Conservation (phyloP, 1,284 basidiomycete genomes). For the Ustilago loliicola region DNA sequence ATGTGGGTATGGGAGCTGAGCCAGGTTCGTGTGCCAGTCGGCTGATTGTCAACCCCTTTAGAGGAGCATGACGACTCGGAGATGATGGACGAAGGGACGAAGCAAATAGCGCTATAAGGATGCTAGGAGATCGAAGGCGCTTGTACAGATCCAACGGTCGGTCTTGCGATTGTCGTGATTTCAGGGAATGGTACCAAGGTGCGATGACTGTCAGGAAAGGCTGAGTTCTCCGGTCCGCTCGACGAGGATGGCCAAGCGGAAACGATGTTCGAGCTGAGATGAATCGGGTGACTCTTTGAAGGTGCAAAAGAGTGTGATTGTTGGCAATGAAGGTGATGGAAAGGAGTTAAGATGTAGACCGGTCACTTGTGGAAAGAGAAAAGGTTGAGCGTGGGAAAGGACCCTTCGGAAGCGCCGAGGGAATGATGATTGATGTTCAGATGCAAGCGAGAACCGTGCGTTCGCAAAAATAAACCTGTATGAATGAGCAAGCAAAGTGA, state of each 20-base stretch:
- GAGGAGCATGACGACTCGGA: conserved; percentile 1
- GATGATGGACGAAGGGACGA: neutral
- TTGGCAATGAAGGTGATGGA: neutral
- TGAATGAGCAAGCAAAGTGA: neutral
- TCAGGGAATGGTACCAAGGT: too few relatives aligned
- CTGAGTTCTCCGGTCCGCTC: neutral
- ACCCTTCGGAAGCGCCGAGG: neutral
- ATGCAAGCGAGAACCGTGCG: neutral
- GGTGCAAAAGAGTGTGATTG: neutral
- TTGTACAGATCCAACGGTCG: too few relatives aligned
- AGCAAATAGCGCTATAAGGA: too few relatives aligned
- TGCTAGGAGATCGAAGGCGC: neutral
- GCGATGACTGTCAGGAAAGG: neutral
- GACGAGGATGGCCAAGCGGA: neutral
- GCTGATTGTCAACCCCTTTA: neutral
- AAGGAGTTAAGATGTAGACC: neutral
- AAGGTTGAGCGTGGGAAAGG: neutral
- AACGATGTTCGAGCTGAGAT: neutral
- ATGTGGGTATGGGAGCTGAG: too few relatives aligned
- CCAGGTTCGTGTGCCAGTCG: neutral
- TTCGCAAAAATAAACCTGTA: neutral
- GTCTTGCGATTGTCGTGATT: too few relatives aligned
- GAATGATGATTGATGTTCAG: neutral
- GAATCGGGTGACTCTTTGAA: neutral
- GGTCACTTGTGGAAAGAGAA: neutral